These are phyloP conservation scores for Polyporus arcularius DNA, from an alignment of 768 basidiomycete genomes.

Conservation along the genomic window DNA sequence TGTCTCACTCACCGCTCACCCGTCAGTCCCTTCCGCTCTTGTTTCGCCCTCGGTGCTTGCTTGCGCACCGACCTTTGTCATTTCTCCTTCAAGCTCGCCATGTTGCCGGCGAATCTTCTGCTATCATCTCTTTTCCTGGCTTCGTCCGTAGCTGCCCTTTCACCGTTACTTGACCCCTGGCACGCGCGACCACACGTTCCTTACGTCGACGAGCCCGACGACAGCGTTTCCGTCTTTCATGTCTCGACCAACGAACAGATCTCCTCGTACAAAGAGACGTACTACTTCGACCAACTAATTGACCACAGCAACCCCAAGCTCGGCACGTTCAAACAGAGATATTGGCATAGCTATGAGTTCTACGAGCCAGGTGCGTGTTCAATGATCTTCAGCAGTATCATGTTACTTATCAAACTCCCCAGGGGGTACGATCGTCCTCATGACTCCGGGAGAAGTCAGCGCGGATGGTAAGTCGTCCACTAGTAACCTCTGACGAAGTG, in stretches of 20 bases:
- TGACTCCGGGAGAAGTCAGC: conserved; percentile 66
- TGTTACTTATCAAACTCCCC: background rate
- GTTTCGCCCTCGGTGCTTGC: too few species aligned
- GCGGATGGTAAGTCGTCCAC: conserved; percentile 38
- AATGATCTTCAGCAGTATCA: background rate
- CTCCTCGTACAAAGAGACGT: conserved; percentile 36
- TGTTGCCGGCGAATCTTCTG: background rate
- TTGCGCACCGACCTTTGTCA: too few species aligned
- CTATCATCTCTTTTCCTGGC: background rate
- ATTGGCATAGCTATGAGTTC: conserved; percentile 70
- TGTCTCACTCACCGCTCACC: too few species aligned
- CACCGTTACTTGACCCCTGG: background rate
- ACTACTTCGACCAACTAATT: conserved; percentile 54
- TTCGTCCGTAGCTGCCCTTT: background rate
- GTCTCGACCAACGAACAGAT: conserved; percentile 6
- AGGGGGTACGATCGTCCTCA: conserved; percentile 59
- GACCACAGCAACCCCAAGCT: conserved; percentile 55
- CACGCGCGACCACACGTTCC: background rate
- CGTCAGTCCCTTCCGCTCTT: too few species aligned
- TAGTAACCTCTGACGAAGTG: too few species aligned
- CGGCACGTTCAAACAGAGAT: conserved; percentile 78
- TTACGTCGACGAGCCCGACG: background rate
- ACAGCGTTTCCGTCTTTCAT: background rate
- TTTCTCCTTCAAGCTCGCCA: too few species aligned
- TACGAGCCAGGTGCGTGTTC: conserved; percentile 44